These are phyloP conservation scores for Pezicula neosporulosa DNA, from an alignment of 2,329 filamentous ascomycete species.

Conservation along the genomic window DNA sequence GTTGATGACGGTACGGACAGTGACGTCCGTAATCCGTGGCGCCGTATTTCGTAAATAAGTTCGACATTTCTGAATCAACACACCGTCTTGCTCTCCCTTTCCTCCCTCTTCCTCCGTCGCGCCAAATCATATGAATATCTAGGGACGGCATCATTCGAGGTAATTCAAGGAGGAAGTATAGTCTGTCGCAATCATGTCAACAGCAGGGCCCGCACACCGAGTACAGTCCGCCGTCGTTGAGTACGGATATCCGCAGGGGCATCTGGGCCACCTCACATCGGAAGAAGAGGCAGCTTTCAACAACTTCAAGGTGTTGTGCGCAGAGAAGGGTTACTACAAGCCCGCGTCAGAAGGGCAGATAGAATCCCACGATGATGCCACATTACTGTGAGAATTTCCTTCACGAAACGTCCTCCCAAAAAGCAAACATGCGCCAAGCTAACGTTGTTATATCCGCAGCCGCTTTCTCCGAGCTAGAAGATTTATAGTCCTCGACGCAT, in stretches of 20 bases:
- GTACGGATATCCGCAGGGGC: conserved; percentile 67
- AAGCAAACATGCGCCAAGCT: not conserved
- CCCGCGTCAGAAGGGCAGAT: conserved; percentile 35
- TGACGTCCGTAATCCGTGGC: too few relatives aligned
- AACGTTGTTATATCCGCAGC: conserved; percentile 38
- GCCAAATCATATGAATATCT: too few relatives aligned
- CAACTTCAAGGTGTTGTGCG: conserved; percentile 68
- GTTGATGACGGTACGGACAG: too few relatives aligned
- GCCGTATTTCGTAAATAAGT: too few relatives aligned
- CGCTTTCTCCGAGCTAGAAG: conserved; percentile 83
- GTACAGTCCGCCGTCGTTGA: conserved; percentile 31
- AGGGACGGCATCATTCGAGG: not conserved
- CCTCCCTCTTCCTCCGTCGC: too few relatives aligned
- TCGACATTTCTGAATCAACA: too few relatives aligned
- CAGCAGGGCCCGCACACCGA: conserved; percentile 25
- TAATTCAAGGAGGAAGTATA: not conserved
- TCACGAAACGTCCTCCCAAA: not conserved
- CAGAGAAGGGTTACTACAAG: conserved; percentile 61
- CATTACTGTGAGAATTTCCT: conserved; percentile 54
- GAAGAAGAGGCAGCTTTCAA: conserved; percentile 64
- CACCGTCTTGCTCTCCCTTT: too few relatives aligned
- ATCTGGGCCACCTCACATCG: conserved; percentile 71
- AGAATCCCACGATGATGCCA: conserved; percentile 67
- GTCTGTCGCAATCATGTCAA: conserved; percentile 16
- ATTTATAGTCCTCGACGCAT: conserved; percentile 75